These are phyloP conservation scores for thale cress (Arabidopsis thaliana) DNA, from an alignment of 345 rosid species.

Conservation along the genomic window DNA sequence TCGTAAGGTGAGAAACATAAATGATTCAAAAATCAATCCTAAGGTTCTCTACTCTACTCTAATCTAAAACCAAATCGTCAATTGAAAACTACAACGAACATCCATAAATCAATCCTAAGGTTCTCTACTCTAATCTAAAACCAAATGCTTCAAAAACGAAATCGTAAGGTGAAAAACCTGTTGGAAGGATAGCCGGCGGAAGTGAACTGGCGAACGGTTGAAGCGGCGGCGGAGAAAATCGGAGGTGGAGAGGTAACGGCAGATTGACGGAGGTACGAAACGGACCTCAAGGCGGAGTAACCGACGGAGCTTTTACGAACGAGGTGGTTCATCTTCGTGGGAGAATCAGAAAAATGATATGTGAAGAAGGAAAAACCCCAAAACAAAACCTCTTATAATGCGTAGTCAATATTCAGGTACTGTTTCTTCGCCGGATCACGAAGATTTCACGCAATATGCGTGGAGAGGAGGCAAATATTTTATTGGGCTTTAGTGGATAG, in stretches of 20 bases:
- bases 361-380: constrained; percentile 14
- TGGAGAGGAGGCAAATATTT: constrained; percentile 1
- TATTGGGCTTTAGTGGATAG: constrained; percentile 7
- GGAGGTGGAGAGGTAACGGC: constrained; percentile 32
- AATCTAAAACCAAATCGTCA: constrained; percentile 31
- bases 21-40: constrained; percentile 18
- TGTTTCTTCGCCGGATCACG: constrained; percentile 19
- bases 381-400: constrained; percentile 19
- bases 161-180: constrained; percentile 44
- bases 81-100: constrained; percentile 43
- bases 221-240: constrained; percentile 32
- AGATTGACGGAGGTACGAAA: constrained; percentile 39
- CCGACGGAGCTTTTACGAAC: constrained; percentile 33
- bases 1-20: constrained; percentile 35
- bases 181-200: constrained; percentile 54
- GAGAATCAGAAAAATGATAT: background rate
- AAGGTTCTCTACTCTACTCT: constrained; percentile 2
- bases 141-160: constrained; percentile 5
- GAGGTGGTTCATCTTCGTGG: constrained; percentile 38
- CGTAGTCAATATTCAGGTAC: background rate
- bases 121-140: constrained; percentile 17
- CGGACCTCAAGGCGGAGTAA: constrained; percentile 39
- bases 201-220: constrained; percentile 39
- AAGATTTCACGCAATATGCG: constrained; percentile 3
- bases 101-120: constrained; percentile 16